Evolutionary conservation across 768 basidiomycete genomes (phyloP).

Genomic region (Sarcodon sp.): DNA sequence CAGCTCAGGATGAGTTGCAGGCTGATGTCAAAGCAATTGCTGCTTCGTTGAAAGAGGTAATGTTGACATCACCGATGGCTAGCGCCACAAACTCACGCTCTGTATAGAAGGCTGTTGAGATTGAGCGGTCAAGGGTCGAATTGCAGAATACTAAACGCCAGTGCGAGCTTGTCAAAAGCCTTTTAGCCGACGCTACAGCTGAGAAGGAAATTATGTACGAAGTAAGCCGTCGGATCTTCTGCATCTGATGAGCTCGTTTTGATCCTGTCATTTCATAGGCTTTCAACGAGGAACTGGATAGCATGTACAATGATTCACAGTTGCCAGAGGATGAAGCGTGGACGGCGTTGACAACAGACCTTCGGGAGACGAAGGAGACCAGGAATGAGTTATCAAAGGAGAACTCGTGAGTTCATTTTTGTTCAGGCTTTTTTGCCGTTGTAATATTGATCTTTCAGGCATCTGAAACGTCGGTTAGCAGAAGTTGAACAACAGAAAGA

Average conservation of each 20-base stretch:
- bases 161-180: constrained; percentile 66
- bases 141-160: constrained; percentile 60
- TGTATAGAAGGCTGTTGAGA: constrained; percentile 42
- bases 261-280: constrained; percentile 32
- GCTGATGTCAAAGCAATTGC: constrained; percentile 34
- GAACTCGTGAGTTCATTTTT: constrained; percentile 55
- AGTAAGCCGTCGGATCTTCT: constrained; percentile 26
- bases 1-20: constrained; percentile 44
- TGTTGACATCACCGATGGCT: constrained; percentile 5
- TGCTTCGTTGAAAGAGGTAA: constrained; percentile 46
- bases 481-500: constrained; percentile 67
- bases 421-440: neutral
- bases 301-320: constrained; percentile 77
- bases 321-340: constrained; percentile 80
- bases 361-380: constrained; percentile 61
- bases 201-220: constrained; percentile 94
- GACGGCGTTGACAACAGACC: constrained; percentile 60
- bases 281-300: constrained; percentile 89
- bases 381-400: constrained; percentile 66
- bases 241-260: constrained; percentile 1
- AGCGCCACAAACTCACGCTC: neutral
- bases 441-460: constrained; percentile 22
- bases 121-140: constrained; percentile 50
- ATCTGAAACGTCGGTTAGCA: constrained; percentile 55
- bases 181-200: constrained; percentile 62